A percentile compares a stretch with the other conserved stretches of the same genome.
phyloP scores from a whole-genome alignment of 2,329 filamentous ascomycete genomes.

The Colletotrichum melonis region DNA sequence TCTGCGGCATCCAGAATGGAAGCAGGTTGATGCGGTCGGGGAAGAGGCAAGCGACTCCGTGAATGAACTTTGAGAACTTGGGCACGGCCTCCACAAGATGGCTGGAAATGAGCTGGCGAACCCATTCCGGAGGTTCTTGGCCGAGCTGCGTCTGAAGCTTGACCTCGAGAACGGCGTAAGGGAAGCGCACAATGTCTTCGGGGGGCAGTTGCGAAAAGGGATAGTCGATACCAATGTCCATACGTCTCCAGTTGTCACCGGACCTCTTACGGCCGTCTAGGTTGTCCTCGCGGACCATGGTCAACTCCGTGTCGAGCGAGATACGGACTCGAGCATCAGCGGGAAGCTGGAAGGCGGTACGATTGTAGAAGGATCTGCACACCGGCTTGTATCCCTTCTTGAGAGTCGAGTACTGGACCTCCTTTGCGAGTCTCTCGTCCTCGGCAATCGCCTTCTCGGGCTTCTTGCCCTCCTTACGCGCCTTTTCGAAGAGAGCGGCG shows the following conservation, averaged over 20 bases:
- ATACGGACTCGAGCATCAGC: slow-evolving; percentile 96
- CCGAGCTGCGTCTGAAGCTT: slow-evolving; percentile 97
- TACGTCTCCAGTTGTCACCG: slow-evolving; percentile 94
- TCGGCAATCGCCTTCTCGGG: slow-evolving; percentile 90
- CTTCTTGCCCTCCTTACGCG: slow-evolving; percentile 94
- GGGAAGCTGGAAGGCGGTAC: slow-evolving; percentile 96
- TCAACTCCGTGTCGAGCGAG: slow-evolving; percentile 94
- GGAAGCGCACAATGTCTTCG: slow-evolving; percentile 89
- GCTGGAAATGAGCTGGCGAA: slow-evolving; percentile 89
- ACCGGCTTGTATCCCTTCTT: slow-evolving; percentile 89
- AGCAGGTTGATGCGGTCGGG: slow-evolving; percentile 88
- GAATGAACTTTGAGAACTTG: slow-evolving; percentile 99
- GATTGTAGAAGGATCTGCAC: slow-evolving; percentile 96
- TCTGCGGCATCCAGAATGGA: slow-evolving; percentile 98
- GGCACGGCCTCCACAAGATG: slow-evolving; percentile 98
- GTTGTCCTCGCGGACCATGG: slow-evolving; percentile 96
- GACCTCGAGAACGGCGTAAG: slow-evolving; percentile 95
- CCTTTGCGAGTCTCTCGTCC: slow-evolving; percentile 87
- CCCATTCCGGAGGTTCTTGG: slow-evolving; percentile 96
- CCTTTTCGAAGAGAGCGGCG: slow-evolving; percentile 93
- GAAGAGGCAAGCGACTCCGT: slow-evolving; percentile 90
- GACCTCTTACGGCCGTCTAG: slow-evolving; percentile 80
- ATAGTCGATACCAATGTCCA: slow-evolving; percentile 96
- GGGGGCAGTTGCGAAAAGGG: slow-evolving; percentile 90
- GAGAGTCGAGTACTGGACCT: slow-evolving; percentile 93